Percentiles rank a stretch among this genome's conserved stretches.
Conservation (phyloP, 2,329 filamentous ascomycete genomes). For the Berkeleyomyces basicola region DNA sequence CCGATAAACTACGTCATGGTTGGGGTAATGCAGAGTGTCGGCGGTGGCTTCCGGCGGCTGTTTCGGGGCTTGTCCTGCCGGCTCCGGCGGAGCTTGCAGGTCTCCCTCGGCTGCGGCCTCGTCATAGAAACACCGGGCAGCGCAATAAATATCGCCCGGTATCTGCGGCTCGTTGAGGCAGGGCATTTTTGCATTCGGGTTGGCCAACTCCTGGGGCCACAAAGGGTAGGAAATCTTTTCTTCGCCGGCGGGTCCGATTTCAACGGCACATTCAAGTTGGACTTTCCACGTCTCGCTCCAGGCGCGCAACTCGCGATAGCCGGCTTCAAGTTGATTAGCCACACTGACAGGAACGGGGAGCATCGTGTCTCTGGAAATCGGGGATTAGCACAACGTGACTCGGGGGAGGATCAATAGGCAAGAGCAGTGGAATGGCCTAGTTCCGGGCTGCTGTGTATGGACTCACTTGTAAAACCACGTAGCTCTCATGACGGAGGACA, state of each 20-base stretch:
- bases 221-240: slow-evolving; percentile 74
- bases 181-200: slow-evolving; percentile 12
- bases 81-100: background rate
- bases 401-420: background rate
- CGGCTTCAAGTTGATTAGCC: slow-evolving; percentile 83
- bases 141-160: slow-evolving; percentile 40
- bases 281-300: slow-evolving; percentile 90
- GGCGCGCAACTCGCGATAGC: slow-evolving; percentile 69
- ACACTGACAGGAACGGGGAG: slow-evolving; percentile 68
- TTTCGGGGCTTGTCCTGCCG: slow-evolving; percentile 7
- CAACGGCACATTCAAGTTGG: slow-evolving; percentile 75
- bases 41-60: slow-evolving; percentile 20
- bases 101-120: slow-evolving; percentile 41
- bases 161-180: slow-evolving; percentile 24
- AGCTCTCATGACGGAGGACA: slow-evolving; percentile 63
- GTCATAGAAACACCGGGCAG: slow-evolving; percentile 40
- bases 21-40: slow-evolving; percentile 44
- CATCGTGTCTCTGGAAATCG: slow-evolving; percentile 54
- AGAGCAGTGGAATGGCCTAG: too few relatives aligned
- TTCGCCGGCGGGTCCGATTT: slow-evolving; percentile 78
- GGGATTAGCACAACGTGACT: background rate
- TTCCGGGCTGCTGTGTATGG: background rate
- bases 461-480: slow-evolving; percentile 84
- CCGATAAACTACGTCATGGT: slow-evolving; percentile 75
- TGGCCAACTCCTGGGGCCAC: slow-evolving; percentile 41